Percentiles rank a stretch among this genome's conserved stretches.
These are phyloP conservation scores for Cladophialophora chaetospira DNA, from an alignment of 2,329 filamentous ascomycete genomes.

Conservation along the genomic window DNA sequence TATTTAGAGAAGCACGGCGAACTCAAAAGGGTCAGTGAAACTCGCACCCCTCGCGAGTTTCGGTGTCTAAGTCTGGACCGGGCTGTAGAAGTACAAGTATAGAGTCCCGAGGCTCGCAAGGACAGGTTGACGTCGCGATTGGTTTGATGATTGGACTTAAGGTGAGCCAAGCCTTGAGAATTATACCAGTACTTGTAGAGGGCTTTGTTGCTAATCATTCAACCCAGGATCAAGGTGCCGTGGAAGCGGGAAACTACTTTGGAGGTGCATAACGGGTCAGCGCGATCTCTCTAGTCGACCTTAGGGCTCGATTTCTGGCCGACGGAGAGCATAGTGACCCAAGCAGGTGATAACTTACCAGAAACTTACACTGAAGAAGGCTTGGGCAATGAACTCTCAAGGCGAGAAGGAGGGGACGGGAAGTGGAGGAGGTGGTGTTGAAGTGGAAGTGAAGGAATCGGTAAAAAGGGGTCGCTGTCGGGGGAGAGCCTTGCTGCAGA, in stretches of 20 bases:
- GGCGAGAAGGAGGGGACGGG: too few species aligned
- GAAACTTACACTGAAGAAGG: background rate
- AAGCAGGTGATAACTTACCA: background rate
- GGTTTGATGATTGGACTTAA: background rate
- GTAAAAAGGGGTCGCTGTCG: constrained; percentile 1
- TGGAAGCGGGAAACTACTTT: constrained; percentile 5
- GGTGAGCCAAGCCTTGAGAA: background rate
- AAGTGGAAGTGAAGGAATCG: background rate
- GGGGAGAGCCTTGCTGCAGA: constrained; percentile 1
- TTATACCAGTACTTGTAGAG: background rate
- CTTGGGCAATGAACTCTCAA: background rate
- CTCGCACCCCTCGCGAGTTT: background rate
- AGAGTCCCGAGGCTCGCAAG: constrained; percentile 5
- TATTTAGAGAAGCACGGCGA: too few species aligned
- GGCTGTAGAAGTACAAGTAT: background rate
- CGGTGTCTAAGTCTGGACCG: background rate
- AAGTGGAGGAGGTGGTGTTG: background rate
- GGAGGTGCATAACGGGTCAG: background rate
- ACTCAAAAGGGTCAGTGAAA: background rate
- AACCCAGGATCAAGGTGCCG: constrained; percentile 2
- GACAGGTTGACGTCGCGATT: background rate
- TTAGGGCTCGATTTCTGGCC: too few species aligned
- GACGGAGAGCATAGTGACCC: too few species aligned
- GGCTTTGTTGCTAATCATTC: background rate
- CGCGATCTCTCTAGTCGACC: too few species aligned